phyloP scores from a whole-genome alignment of 208 protist species.

The Trypanosoma mega region DNA sequence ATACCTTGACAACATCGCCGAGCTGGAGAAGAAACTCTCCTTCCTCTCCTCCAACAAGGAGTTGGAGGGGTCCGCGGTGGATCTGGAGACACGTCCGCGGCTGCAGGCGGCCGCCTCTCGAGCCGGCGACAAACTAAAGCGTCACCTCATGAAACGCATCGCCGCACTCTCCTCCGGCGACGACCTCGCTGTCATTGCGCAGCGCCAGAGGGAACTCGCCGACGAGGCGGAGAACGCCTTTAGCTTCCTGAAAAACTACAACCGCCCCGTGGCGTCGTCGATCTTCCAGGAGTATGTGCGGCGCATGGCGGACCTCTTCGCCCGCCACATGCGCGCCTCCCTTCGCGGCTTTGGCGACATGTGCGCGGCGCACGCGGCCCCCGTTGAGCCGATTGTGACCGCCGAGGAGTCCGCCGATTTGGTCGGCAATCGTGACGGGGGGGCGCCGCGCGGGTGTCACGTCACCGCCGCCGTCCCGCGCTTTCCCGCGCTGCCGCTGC shows the following conservation, averaged over 20 bases:
- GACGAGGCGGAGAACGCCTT: constrained; percentile 67
- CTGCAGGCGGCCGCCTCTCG: constrained; percentile 59
- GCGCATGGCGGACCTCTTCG: constrained; percentile 57
- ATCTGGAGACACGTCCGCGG: constrained; percentile 78
- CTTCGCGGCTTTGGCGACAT: constrained; percentile 46
- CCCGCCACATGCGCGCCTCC: constrained; percentile 34
- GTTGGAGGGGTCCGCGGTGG: constrained; percentile 72
- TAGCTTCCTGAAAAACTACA: constrained; percentile 76
- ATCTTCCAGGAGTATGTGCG: constrained; percentile 64
- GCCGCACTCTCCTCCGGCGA: constrained; percentile 30
- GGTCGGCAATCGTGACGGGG: constrained; percentile 59
- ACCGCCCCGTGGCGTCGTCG: constrained; percentile 53
- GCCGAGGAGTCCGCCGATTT: constrained; percentile 54
- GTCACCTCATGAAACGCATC: constrained; percentile 61
- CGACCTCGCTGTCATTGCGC: constrained; percentile 34
- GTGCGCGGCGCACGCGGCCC: constrained; percentile 42
- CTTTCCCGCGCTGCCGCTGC: constrained; percentile 47
- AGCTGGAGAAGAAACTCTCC: constrained; percentile 62
- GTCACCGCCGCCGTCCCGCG: constrained; percentile 25
- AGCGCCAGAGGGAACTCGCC: constrained; percentile 56
- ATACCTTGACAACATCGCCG: constrained; percentile 68
- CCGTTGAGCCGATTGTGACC: constrained; percentile 63
- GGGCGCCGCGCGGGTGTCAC: constrained; percentile 52
- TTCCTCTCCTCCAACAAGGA: constrained; percentile 77
- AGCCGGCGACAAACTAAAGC: constrained; percentile 79